Percentiles rank a stretch among this genome's conserved stretches.
Conservation (phyloP, 75 land plant genomes). For the Picea glauca region DNA sequence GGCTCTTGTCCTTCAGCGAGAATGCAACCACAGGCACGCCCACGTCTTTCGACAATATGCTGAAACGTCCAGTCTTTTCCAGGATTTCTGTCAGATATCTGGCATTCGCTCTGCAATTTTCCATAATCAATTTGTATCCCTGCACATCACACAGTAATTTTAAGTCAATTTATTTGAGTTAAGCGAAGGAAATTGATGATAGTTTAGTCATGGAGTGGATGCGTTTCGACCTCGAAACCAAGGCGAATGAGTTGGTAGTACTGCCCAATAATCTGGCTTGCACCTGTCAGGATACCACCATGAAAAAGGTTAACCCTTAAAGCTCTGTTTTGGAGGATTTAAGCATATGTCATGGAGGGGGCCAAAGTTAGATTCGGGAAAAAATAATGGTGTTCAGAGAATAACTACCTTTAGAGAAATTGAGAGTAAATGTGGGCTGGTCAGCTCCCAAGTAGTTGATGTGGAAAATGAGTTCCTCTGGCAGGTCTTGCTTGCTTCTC, state of each 20-base stretch:
- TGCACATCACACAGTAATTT: not conserved
- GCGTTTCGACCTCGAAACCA: slow-evolving; percentile 51
- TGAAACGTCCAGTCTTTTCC: slow-evolving; percentile 35
- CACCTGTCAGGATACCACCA: slow-evolving; percentile 24
- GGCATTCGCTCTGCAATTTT: slow-evolving; percentile 42
- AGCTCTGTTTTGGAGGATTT: too few species aligned
- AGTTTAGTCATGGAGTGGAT: not conserved
- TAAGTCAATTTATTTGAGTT: too few species aligned
- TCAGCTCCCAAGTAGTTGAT: slow-evolving; percentile 80
- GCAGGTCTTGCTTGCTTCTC: slow-evolving; percentile 63
- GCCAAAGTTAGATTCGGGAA: too few species aligned
- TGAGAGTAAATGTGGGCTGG: slow-evolving; percentile 83
- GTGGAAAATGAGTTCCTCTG: slow-evolving; percentile 79
- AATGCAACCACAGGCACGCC: slow-evolving; percentile 62
- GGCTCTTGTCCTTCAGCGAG: slow-evolving; percentile 23
- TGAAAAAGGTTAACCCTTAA: too few species aligned
- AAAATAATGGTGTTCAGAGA: slow-evolving; percentile 4
- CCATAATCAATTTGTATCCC: slow-evolving; percentile 51
- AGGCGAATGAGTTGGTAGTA: slow-evolving; percentile 49
- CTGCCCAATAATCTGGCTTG: slow-evolving; percentile 56
- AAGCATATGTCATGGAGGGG: too few species aligned
- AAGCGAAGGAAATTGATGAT: too few species aligned
- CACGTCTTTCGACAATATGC: slow-evolving; percentile 35
- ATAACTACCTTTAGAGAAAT: slow-evolving; percentile 71
- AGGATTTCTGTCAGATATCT: slow-evolving; percentile 27